These are phyloP conservation scores for Xylaria castorea DNA, from an alignment of 495 filamentous ascomycete species.

Conservation along the genomic window DNA sequence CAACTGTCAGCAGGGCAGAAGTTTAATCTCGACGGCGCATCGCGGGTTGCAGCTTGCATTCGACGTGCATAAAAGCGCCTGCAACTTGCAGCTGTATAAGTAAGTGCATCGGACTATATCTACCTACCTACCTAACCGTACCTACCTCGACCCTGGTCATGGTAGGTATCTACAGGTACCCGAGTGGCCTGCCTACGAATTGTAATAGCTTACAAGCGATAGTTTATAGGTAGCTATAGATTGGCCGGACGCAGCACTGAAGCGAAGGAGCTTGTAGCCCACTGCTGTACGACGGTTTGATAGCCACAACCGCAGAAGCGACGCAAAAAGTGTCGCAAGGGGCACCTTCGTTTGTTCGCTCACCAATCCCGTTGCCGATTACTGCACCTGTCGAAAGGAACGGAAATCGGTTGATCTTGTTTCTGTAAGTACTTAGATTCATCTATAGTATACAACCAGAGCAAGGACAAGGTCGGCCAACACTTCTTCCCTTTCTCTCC, in stretches of 20 bases:
- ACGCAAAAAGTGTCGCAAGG: constrained; percentile 8
- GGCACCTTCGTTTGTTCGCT: not conserved
- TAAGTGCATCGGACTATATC: constrained; percentile 17
- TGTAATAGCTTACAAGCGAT: not conserved
- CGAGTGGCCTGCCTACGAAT: not conserved
- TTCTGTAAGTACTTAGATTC: not conserved
- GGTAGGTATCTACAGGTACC: constrained; percentile 1
- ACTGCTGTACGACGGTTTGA: not conserved
- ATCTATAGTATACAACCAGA: not conserved
- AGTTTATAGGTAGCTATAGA: not conserved
- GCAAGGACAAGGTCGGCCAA: not conserved
- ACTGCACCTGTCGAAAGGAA: not conserved
- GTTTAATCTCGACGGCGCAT: constrained; percentile 17
- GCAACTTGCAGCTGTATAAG: constrained; percentile 12
- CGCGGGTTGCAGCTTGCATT: constrained; percentile 8
- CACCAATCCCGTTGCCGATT: constrained; percentile 11
- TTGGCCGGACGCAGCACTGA: not conserved
- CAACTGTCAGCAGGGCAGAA: constrained; percentile 12
- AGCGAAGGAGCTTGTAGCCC: not conserved
- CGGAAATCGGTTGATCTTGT: constrained; percentile 4
- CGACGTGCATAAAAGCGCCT: constrained; percentile 14
- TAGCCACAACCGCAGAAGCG: not conserved
- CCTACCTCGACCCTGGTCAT: not conserved
- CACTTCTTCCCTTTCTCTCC: not conserved
- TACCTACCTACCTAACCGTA: constrained; percentile 6